phyloP scores from a whole-genome alignment of 139 green algal genomes.

The Tetradesmus lagerheimii region DNA sequence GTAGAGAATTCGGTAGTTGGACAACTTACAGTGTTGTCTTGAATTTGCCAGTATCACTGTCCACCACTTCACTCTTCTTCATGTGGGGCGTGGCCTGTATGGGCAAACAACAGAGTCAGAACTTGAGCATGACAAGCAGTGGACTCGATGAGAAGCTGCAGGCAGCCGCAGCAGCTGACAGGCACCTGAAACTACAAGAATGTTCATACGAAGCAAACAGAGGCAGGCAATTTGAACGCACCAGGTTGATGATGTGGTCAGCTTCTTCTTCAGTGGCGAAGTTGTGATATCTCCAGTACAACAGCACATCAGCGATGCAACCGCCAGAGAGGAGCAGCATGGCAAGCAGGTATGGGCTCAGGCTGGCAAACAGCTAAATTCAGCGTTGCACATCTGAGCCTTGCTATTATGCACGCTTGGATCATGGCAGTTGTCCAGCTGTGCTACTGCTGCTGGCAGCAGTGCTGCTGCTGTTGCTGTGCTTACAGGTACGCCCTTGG shows the following conservation, averaged over 20 bases:
- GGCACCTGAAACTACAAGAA: not conserved
- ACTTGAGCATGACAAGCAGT: not conserved
- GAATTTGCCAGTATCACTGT: constrained; percentile 42
- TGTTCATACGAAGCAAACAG: not conserved
- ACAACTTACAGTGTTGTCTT: not conserved
- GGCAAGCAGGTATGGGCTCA: not conserved
- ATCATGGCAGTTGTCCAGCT: not conserved
- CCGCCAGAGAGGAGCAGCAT: not conserved
- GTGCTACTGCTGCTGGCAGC: not conserved
- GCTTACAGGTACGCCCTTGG: constrained; percentile 40
- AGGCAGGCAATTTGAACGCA: not conserved
- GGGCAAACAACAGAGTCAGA: not conserved
- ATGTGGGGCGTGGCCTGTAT: constrained; percentile 36
- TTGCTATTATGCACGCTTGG: not conserved
- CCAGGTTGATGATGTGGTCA: constrained; percentile 40
- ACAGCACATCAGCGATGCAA: not conserved
- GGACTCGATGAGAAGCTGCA: not conserved
- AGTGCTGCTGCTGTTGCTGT: not conserved
- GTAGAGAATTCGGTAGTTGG: not conserved
- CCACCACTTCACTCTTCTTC: constrained; percentile 29
- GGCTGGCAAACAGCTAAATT: not conserved
- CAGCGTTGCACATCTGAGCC: not conserved
- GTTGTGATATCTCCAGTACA: constrained; percentile 30
- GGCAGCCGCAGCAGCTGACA: not conserved
- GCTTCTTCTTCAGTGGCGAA: constrained; percentile 33